Conservation (phyloP, 73 alveolate species). For the Breviolum minutum region DNA sequence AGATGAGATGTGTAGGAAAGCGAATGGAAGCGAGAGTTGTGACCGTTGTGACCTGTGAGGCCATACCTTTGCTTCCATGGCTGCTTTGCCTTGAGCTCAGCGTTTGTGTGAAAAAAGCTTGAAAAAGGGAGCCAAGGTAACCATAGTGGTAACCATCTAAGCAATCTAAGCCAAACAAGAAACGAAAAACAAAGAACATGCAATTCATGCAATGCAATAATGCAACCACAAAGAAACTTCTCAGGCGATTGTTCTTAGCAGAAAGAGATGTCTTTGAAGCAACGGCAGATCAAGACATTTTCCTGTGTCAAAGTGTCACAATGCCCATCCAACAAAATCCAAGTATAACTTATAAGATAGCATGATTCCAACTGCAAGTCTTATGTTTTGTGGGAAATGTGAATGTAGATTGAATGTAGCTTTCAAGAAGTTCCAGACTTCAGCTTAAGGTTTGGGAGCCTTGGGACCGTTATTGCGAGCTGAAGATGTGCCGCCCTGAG, state of each 20-base stretch:
- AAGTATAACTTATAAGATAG: not conserved
- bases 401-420: not conserved
- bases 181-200: too few relatives aligned
- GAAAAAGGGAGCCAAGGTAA: not conserved
- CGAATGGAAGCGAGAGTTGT: not conserved
- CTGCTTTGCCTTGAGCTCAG: constrained; percentile 8
- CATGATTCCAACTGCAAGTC: not conserved
- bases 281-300: too few relatives aligned
- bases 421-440: not conserved
- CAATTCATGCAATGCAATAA: too few relatives aligned
- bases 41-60: not conserved
- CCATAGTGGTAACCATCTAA: not conserved
- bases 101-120: not conserved
- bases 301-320: too few relatives aligned
- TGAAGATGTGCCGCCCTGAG: not conserved
- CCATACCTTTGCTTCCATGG: constrained; percentile 60
- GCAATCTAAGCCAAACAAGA: too few relatives aligned
- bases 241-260: too few relatives aligned
- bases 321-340: too few relatives aligned
- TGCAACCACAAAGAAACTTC: too few relatives aligned
- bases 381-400: not conserved
- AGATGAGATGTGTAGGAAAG: not conserved
- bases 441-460: not conserved
- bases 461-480: constrained; percentile 10
- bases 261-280: too few relatives aligned